Conservation (phyloP, 148 eudicot species). For the Linanthus parryae region DNA sequence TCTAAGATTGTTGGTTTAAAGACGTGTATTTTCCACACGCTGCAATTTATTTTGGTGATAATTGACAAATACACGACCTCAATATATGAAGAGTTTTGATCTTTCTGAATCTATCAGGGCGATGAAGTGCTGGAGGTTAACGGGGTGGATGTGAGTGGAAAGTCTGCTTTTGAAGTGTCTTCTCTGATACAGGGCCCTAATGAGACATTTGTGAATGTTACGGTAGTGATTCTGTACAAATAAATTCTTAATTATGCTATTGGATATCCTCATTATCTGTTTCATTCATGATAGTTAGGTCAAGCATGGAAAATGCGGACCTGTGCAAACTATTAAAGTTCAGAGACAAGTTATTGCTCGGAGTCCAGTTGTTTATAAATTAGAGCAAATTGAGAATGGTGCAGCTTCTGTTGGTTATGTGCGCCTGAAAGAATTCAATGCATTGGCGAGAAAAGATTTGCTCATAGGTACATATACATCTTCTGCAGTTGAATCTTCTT, state of each 20-base stretch:
- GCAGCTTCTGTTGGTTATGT: slow-evolving; percentile 72
- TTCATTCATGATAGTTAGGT: slow-evolving; percentile 40
- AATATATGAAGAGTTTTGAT: background rate
- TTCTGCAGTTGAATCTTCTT: background rate
- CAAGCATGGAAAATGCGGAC: slow-evolving; percentile 90
- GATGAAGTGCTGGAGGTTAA: slow-evolving; percentile 82
- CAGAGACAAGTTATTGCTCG: slow-evolving; percentile 81
- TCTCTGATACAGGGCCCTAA: slow-evolving; percentile 88
- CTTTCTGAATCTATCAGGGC: slow-evolving; percentile 50
- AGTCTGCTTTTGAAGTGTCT: slow-evolving; percentile 88
- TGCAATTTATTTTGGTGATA: too few species aligned
- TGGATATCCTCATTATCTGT: background rate
- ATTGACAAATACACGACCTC: background rate
- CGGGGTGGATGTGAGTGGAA: slow-evolving; percentile 77
- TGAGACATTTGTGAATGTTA: slow-evolving; percentile 73
- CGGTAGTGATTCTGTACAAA: slow-evolving; percentile 33
- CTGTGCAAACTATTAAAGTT: slow-evolving; percentile 58
- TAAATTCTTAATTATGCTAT: too few species aligned
- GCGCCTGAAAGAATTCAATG: slow-evolving; percentile 94
- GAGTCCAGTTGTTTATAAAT: slow-evolving; percentile 76
- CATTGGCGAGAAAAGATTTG: slow-evolving; percentile 87
- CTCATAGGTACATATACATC: slow-evolving; percentile 52
- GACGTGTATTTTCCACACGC: background rate
- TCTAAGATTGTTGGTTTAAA: background rate
- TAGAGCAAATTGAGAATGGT: slow-evolving; percentile 63